Percentiles rank a stretch among this genome's conserved stretches.
Evolutionary conservation across 164 flowering plant species (phyloP).

Genomic region (Liriodendron chinense): DNA sequence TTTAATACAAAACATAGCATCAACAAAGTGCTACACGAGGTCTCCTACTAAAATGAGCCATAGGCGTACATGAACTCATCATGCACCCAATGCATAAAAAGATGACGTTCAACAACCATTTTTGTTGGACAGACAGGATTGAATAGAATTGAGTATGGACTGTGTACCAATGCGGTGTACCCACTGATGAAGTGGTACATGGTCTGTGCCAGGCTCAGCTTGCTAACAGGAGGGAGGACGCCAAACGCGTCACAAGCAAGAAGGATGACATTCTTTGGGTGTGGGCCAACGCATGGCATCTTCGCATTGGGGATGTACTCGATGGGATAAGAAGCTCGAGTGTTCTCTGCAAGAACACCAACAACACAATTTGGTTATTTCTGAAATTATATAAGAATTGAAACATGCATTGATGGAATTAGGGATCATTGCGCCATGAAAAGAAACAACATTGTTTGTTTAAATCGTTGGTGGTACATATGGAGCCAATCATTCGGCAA

Average conservation of each 20-base stretch:
- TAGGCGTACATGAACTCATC: too few relatives aligned
- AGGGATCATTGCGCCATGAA: too few relatives aligned
- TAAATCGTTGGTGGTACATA: too few relatives aligned
- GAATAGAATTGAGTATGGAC: background rate
- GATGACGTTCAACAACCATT: too few relatives aligned
- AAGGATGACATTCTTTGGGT: slow-evolving; percentile 93
- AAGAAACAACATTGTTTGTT: too few relatives aligned
- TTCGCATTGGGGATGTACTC: slow-evolving; percentile 96
- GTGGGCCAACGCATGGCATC: slow-evolving; percentile 95
- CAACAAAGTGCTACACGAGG: background rate
- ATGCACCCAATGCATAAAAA: too few relatives aligned
- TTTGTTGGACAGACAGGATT: too few relatives aligned
- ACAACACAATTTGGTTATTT: background rate
- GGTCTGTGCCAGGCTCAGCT: slow-evolving; percentile 88
- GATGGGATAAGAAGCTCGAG: slow-evolving; percentile 94
- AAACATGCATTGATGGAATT: too few relatives aligned
- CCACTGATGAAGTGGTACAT: slow-evolving; percentile 99
- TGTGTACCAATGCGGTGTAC: slow-evolving; percentile 90
- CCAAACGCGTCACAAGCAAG: slow-evolving; percentile 98
- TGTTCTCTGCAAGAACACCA: slow-evolving; percentile 63
- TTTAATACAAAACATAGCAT: background rate
- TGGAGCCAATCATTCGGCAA: too few relatives aligned
- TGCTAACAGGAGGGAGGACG: slow-evolving; percentile 99
- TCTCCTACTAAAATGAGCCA: too few relatives aligned
- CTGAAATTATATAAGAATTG: background rate